phyloP scores from a whole-genome alignment of 1,139 yeast genomes.

The Scheffersomyces segobiensis region DNA sequence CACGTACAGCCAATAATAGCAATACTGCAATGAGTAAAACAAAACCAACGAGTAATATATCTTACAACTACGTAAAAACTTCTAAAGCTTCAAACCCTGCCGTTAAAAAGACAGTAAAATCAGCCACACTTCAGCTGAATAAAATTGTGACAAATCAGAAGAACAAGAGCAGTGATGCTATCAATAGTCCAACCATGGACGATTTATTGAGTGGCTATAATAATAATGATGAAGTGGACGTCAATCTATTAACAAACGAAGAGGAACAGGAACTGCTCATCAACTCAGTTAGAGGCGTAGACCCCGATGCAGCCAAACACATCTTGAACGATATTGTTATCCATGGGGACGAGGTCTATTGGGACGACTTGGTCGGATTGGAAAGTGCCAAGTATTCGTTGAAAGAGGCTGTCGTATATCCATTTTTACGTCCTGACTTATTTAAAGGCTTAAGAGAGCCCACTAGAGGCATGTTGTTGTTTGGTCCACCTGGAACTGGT shows the following conservation, averaged over 20 bases:
- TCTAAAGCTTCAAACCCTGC: constrained; percentile 3
- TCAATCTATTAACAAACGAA: constrained; percentile 44
- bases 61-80: constrained; percentile 28
- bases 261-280: constrained; percentile 61
- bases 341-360: constrained; percentile 91
- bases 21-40: constrained; percentile 4
- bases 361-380: constrained; percentile 96
- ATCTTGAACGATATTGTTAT: constrained; percentile 89
- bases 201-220: constrained; percentile 27
- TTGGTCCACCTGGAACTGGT: constrained; percentile 99
- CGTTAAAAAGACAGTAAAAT: constrained; percentile 10
- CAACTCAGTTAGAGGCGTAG: constrained; percentile 41
- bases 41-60: constrained; percentile 19
- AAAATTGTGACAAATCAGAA: neutral
- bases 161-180: constrained; percentile 7
- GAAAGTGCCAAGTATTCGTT: constrained; percentile 87
- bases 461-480: constrained; percentile 90
- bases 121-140: constrained; percentile 8
- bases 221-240: constrained; percentile 10
- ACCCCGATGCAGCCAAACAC: constrained; percentile 50
- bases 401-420: constrained; percentile 96
- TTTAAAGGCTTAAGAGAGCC: constrained; percentile 93
- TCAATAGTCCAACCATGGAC: constrained; percentile 25
- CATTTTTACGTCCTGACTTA: constrained; percentile 89
- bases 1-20: constrained; percentile 5